Evolutionary conservation across 768 basidiomycete species (phyloP), one percentile per base, ranked within the genome.

Genomic region (Lactarius indigo): DNA sequence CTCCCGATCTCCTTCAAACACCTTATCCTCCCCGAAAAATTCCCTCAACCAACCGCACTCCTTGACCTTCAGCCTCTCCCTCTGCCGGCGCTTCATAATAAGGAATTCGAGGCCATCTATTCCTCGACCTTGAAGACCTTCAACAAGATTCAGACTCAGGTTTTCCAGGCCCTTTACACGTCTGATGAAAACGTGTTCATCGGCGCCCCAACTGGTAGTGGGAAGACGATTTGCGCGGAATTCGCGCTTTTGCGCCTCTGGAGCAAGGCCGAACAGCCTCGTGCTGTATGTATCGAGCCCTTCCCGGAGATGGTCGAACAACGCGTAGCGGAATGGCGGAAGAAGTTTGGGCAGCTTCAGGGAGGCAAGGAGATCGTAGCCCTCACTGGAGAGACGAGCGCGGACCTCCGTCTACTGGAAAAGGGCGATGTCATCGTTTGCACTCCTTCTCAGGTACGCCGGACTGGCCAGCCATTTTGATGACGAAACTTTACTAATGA

Each of bases 91-190:
- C 81, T 99, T 5, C 94, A 96, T 76, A 97, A 97, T 83, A 87
- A 89, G 73, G 92, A 95, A 68, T 98, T 89, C 71, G 94, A 98
- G 75, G 82, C 83, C 1, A 85, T 98, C 52, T 99, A 98, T 76
- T 85, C 87, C 1, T 85, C 83, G 20, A 86, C 86, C 0, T 88
- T 98, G 69, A 83, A 87, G 68, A 87, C 86, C 0, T 98, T 98
- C 83, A 98, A 98, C 85, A 99, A 98, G 78, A 98, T 98, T 68
- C 97, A 98, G 75, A 98, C 94, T 0, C 97, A 98, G 77, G 96
- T 97, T 55, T 98, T 99, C 89, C 95, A 98, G 72, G 96, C 96
- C 0, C 82, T 99, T 0, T 99, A 98, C 76, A 94, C 92, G 0
- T 89, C 94, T 0, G 96, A 98, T 73, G 97, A 98, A 73, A 98